Conservation (phyloP, 352 stramenopile genomes). For the Phytophthora fragariaefolia region DNA sequence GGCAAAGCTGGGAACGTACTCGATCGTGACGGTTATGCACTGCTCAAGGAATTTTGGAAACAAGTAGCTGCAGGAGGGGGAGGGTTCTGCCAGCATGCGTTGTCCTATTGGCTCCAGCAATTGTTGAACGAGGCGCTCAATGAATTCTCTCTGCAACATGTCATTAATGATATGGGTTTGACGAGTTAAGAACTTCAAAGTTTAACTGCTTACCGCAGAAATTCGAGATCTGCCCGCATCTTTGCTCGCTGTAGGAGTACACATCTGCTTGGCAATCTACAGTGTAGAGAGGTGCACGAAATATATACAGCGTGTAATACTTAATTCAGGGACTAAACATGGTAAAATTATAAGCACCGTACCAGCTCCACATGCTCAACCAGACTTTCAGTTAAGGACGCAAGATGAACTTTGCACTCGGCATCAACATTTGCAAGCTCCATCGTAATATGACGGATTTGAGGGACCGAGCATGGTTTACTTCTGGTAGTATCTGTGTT, state of each 20-base stretch:
- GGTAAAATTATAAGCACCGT: slow-evolving; percentile 1
- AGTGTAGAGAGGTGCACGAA: no score
- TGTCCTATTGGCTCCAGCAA: slow-evolving; percentile 55
- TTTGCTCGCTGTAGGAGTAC: slow-evolving; percentile 31
- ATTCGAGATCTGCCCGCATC: slow-evolving; percentile 26
- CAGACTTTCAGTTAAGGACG: slow-evolving; percentile 62
- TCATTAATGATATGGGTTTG: not conserved
- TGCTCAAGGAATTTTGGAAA: slow-evolving; percentile 60
- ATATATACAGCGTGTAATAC: no score
- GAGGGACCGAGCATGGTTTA: slow-evolving; percentile 30
- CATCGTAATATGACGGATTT: slow-evolving; percentile 61
- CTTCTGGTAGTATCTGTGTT: slow-evolving; percentile 11
- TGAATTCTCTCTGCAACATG: slow-evolving; percentile 51
- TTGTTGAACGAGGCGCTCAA: slow-evolving; percentile 57
- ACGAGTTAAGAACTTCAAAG: no score
- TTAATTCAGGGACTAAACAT: no score
- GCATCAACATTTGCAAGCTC: slow-evolving; percentile 55
- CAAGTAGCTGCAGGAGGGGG: slow-evolving; percentile 48
- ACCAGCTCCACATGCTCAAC: slow-evolving; percentile 54
- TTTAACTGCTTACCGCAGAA: slow-evolving; percentile 30
- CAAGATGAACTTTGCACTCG: slow-evolving; percentile 60
- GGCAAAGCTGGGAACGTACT: slow-evolving; percentile 40
- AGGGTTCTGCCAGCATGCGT: slow-evolving; percentile 49
- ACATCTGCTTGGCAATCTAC: slow-evolving; percentile 47
- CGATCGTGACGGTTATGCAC: slow-evolving; percentile 59